Percentiles rank a stretch among this genome's conserved stretches.
Conservation (phyloP, 139 green algal genomes). For the Coelastrella sp. region DNA sequence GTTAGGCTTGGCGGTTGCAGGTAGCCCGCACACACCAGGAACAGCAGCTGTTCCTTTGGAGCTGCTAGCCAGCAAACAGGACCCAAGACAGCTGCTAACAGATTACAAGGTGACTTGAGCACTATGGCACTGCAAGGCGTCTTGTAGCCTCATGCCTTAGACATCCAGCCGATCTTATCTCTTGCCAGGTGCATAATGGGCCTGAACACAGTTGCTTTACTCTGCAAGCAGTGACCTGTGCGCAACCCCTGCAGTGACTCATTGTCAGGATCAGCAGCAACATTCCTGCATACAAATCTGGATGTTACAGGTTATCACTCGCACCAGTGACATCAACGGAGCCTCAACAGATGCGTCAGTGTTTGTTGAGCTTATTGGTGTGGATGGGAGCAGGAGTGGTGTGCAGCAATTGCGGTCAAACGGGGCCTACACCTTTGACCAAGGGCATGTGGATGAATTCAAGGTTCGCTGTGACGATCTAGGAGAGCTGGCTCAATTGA, state of each 20-base stretch:
- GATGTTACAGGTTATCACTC: slow-evolving; percentile 54
- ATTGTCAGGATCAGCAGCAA: not conserved
- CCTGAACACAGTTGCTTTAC: not conserved
- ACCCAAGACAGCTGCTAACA: not conserved
- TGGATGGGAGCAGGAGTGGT: slow-evolving; percentile 31
- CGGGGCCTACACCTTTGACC: slow-evolving; percentile 59
- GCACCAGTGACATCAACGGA: slow-evolving; percentile 60
- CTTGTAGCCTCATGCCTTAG: not conserved
- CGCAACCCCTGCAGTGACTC: not conserved
- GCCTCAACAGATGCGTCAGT: slow-evolving; percentile 75
- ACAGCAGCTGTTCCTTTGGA: not conserved
- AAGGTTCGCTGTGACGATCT: not conserved
- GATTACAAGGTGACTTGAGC: slow-evolving; percentile 32
- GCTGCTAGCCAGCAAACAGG: not conserved
- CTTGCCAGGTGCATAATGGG: no score
- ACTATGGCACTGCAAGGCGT: not conserved
- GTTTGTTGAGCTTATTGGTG: slow-evolving; percentile 65
- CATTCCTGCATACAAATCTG: no score
- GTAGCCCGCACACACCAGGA: not conserved
- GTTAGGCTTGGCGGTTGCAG: not conserved
- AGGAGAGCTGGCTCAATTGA: slow-evolving; percentile 50
- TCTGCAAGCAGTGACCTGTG: not conserved
- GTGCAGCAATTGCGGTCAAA: slow-evolving; percentile 34
- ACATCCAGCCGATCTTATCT: no score
- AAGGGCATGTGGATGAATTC: slow-evolving; percentile 48